Percentiles rank a stretch among this genome's conserved stretches.
phyloP scores from a whole-genome alignment of 78 protist species.

The Abeoforma whisleri region DNA sequence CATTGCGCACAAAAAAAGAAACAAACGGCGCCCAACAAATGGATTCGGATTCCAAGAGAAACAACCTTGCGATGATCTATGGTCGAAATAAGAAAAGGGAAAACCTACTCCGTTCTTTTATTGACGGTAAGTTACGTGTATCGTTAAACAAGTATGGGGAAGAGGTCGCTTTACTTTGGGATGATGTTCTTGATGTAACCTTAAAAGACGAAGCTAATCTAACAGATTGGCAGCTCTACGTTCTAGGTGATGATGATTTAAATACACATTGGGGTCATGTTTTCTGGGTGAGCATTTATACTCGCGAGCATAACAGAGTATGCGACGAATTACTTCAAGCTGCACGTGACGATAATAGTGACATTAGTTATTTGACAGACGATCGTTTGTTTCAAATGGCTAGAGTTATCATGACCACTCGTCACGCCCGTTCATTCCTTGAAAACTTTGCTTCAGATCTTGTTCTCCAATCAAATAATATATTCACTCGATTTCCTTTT shows the following conservation, averaged over 20 bases:
- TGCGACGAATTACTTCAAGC: not conserved
- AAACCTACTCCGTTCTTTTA: not conserved
- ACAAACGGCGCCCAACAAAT: not conserved
- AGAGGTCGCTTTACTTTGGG: not conserved
- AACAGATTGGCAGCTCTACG: no score
- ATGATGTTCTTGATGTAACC: not conserved
- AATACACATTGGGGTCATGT: not conserved
- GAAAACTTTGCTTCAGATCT: not conserved
- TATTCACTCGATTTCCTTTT: not conserved
- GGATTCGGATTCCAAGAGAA: not conserved
- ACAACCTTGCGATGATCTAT: not conserved
- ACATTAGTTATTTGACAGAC: not conserved
- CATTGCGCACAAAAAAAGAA: not conserved
- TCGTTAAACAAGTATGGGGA: not conserved
- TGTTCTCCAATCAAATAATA: not conserved
- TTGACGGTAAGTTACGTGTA: not conserved
- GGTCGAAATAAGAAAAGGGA: not conserved
- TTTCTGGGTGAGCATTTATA: not conserved
- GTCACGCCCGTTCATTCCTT: not conserved
- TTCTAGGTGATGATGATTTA: not conserved
- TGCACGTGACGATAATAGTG: not conserved
- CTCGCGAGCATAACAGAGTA: slow-evolving; percentile 17
- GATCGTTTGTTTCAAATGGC: slow-evolving; percentile 7
- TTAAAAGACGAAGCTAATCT: not conserved
- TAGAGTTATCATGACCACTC: not conserved